Evolutionary conservation across 306 rosid genomes (phyloP).

Genomic region (Arachis hypogaea): DNA sequence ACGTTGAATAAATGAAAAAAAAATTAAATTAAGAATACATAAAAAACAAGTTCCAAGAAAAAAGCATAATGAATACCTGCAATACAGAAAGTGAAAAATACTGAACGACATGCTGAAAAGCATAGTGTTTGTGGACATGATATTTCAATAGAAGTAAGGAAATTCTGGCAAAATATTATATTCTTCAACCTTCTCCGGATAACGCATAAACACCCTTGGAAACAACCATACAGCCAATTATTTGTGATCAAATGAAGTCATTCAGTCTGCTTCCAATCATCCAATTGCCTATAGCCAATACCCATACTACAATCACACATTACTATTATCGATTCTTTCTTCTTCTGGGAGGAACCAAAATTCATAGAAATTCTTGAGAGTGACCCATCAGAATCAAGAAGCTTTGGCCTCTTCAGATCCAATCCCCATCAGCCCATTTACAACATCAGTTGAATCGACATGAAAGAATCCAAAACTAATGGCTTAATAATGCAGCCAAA

Average conservation of each 20-base stretch:
- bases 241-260: not conserved
- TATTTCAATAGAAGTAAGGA: not conserved
- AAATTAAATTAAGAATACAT: no score
- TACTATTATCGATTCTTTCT: conserved; percentile 33
- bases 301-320: conserved; percentile 23
- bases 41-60: no score
- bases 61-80: no score
- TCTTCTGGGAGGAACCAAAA: conserved; percentile 29
- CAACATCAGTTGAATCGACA: no score
- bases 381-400: not conserved
- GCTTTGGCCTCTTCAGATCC: no score
- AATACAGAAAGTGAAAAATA: no score
- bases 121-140: not conserved
- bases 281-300: conserved; percentile 16
- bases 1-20: no score
- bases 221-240: not conserved
- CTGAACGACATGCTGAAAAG: not conserved
- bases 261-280: not conserved
- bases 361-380: conserved; percentile 34
- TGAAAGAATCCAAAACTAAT: no score
- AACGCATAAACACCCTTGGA: conserved; percentile 1
- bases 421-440: no score
- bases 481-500: no score
- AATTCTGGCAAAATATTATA: conserved; percentile 3
- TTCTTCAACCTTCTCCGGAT: conserved; percentile 19